phyloP scores from a whole-genome alignment of 2,329 filamentous ascomycete species.

The Lanzia echinophila region DNA sequence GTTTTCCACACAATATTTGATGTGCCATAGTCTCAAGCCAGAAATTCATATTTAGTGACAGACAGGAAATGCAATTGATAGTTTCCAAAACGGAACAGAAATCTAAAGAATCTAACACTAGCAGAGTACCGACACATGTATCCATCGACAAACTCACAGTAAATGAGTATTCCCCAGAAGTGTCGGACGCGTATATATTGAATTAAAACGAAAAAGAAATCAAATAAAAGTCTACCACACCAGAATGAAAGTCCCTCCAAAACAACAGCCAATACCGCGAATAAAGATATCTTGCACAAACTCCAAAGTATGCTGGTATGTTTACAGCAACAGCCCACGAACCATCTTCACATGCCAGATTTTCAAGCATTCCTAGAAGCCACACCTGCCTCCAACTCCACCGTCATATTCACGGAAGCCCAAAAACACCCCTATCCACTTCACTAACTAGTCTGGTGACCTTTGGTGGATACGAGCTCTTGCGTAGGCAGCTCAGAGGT shows the following conservation, averaged over 20 bases:
- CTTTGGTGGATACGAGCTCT: slow-evolving; percentile 1
- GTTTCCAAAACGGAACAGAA: not conserved
- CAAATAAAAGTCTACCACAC: slow-evolving; percentile 9
- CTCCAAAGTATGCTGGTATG: slow-evolving; percentile 12
- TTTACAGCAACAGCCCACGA: slow-evolving; percentile 8
- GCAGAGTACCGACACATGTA: no score
- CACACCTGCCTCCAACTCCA: slow-evolving; percentile 3
- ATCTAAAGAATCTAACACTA: not conserved
- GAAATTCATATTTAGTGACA: no score
- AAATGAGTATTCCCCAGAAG: not conserved
- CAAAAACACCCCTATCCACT: slow-evolving; percentile 4
- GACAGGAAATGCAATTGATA: not conserved
- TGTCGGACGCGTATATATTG: not conserved
- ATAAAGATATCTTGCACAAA: slow-evolving; percentile 5
- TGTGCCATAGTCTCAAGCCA: no score
- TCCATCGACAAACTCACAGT: not conserved
- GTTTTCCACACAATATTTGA: no score
- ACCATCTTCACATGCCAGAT: not conserved
- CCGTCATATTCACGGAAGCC: not conserved
- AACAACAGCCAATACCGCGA: slow-evolving; percentile 6
- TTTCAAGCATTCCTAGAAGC: not conserved
- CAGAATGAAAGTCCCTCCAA: slow-evolving; percentile 7
- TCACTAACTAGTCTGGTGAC: slow-evolving; percentile 1
- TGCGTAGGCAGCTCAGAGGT: slow-evolving; percentile 3
- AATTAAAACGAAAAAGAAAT: slow-evolving; percentile 1